Evolutionary conservation across 83 land plant species (phyloP), one percentile per base, ranked within the genome.

Genomic region (Thuja plicata): DNA sequence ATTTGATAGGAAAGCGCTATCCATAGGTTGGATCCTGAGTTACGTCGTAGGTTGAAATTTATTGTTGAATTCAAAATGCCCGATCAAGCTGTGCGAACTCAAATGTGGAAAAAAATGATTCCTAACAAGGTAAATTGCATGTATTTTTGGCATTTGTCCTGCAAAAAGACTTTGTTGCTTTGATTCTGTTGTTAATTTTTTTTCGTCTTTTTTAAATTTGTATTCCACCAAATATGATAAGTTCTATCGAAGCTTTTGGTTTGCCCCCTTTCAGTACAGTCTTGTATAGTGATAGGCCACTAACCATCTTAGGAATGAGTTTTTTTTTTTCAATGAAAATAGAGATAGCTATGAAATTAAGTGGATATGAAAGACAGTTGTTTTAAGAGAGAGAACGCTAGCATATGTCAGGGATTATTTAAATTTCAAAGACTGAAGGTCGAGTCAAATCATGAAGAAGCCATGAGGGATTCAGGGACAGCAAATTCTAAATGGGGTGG

Each of bases 31-130:
- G 91, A 89, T 70, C 91, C 91, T 3, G 91, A 90, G 80, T 87
- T 90, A 40, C 84, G 77, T 27, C 90, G 91, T 52, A 57, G 91
- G 50, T 78, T 90, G 21, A 88, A 88, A 34, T 90, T 90, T 84
- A 84, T 90, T 17, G 80, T 90, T 34, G 91, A 90, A 91, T 90
- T 90, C 81, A 90, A 88, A 79, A 90, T 89, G 91, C 91, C 91
- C 1, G 91, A 90, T 66, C 90, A 89, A 30, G 38, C 77, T 81
- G 90, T 90, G 43, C 91, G 91, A 48, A 40, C 87, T 30, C 57
- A 77, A 30, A 90, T 90, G 91, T 90, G 91, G 91, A 54, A 89
- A 73, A 90, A 90, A 84, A 90, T 90, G 91, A 60, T 90, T 62
- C 91, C 91, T 12, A 87, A 4, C 54, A 90, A 90, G 90, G 91